Percentiles rank a stretch among this genome's conserved stretches.
phyloP scores from a whole-genome alignment of 208 protist species.

The Acanthamoeba lenticulata region DNA sequence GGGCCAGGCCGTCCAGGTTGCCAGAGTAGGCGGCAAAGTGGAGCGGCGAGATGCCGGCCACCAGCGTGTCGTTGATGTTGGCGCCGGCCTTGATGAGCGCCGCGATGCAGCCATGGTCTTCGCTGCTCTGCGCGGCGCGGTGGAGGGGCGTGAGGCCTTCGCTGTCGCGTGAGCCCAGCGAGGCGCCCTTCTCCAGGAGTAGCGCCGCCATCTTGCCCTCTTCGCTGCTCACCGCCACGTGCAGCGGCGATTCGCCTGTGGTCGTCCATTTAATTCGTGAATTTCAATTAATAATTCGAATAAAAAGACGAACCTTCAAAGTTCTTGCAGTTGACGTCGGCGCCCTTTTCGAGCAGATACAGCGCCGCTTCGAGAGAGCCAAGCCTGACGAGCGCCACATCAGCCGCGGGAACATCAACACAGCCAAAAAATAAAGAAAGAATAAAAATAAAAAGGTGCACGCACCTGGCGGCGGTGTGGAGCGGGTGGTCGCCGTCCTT shows the following conservation, averaged over 20 bases:
- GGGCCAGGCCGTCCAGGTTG: constrained; percentile 6
- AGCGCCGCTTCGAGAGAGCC: not conserved
- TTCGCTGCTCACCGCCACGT: not conserved
- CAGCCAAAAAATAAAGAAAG: no score
- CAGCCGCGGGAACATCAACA: not conserved
- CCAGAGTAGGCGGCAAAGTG: constrained; percentile 60
- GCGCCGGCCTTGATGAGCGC: constrained; percentile 44
- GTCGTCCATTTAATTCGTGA: not conserved
- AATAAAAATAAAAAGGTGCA: not conserved
- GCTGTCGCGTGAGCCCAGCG: not conserved
- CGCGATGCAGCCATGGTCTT: not conserved
- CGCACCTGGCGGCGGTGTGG: constrained; percentile 31
- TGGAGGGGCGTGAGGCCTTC: constrained; percentile 60
- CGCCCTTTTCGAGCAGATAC: constrained; percentile 37
- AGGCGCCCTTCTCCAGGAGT: not conserved
- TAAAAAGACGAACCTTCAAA: not conserved
- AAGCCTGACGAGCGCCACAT: not conserved
- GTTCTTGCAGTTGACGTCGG: constrained; percentile 48
- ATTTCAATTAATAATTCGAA: not conserved
- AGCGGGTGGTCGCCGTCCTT: constrained; percentile 46
- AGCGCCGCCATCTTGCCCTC: not conserved
- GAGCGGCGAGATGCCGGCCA: constrained; percentile 22
- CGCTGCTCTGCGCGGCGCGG: constrained; percentile 37
- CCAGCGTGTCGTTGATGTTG: constrained; percentile 44
- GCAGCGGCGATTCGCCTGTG: constrained; percentile 36